phyloP scores from a whole-genome alignment of 768 basidiomycete genomes.

The Mycena epipterygia region DNA sequence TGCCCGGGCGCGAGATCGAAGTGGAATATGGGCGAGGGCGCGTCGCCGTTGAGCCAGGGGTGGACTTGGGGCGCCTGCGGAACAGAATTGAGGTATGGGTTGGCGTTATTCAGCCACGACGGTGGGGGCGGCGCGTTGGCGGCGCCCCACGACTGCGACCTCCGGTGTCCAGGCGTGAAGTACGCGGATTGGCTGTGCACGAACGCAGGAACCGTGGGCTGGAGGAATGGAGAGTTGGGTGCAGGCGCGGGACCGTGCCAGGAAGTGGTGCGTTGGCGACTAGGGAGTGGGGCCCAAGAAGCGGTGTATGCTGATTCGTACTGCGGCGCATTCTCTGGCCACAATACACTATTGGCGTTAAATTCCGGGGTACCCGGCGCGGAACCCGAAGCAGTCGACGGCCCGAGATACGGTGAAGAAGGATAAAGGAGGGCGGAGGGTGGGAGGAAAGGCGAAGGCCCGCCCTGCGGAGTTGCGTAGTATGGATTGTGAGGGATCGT shows the following conservation, averaged over 20 bases:
- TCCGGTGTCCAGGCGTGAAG: constrained; percentile 2
- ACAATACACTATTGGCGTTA: constrained; percentile 14
- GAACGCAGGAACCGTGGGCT: constrained; percentile 18
- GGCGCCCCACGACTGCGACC: constrained; percentile 4
- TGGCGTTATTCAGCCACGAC: not conserved
- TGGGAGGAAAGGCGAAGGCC: constrained; percentile 18
- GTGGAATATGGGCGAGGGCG: constrained; percentile 45
- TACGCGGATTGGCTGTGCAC: constrained; percentile 6
- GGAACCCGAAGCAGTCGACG: not conserved
- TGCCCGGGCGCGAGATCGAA: constrained; percentile 55
- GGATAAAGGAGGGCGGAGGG: not conserved
- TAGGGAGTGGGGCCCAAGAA: constrained; percentile 12
- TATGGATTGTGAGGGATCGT: constrained; percentile 7
- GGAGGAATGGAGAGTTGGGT: constrained; percentile 13
- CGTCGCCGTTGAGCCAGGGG: constrained; percentile 48
- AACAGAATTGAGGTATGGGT: not conserved
- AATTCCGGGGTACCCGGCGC: constrained; percentile 13
- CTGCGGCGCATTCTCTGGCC: constrained; percentile 5
- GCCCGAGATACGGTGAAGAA: constrained; percentile 13
- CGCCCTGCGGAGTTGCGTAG: constrained; percentile 14
- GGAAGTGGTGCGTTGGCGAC: constrained; percentile 20
- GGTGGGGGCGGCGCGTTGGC: constrained; percentile 8
- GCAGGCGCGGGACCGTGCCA: constrained; percentile 10
- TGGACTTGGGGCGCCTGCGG: constrained; percentile 1
- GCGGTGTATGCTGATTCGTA: constrained; percentile 13